Conservation (phyloP, 441 rosid species). For the Viola pubescens region DNA sequence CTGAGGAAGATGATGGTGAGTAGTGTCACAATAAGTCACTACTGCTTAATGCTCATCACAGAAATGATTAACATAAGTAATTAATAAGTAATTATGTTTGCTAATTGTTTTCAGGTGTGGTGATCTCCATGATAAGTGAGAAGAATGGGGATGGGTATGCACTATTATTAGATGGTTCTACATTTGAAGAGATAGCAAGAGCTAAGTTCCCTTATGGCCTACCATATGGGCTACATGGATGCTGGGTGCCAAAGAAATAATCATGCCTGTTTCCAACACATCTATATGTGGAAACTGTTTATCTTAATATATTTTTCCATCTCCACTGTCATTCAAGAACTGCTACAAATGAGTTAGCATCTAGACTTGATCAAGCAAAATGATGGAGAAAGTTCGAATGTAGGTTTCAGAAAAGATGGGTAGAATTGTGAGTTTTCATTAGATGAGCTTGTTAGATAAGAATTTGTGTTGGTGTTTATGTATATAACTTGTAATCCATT, state of each 20-base stretch:
- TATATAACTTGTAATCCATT: too few relatives aligned
- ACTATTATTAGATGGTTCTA: slow-evolving; percentile 62
- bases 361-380: too few relatives aligned
- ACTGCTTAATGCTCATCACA: not conserved
- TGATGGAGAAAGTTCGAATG: too few relatives aligned
- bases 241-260: slow-evolving; percentile 68
- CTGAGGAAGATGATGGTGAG: slow-evolving; percentile 89
- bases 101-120: slow-evolving; percentile 46
- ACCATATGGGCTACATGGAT: slow-evolving; percentile 96
- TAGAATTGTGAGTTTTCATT: too few relatives aligned
- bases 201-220: slow-evolving; percentile 88
- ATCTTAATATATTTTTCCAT: too few relatives aligned
- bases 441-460: too few relatives aligned
- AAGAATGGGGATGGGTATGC: slow-evolving; percentile 82
- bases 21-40: not conserved
- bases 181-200: slow-evolving; percentile 83
- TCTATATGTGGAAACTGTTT: too few relatives aligned
- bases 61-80: not conserved
- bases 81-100: too few relatives aligned
- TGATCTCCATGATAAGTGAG: slow-evolving; percentile 73
- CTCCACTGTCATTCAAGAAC: too few relatives aligned
- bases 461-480: too few relatives aligned
- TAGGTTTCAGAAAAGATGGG: too few relatives aligned
- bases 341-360: too few relatives aligned
- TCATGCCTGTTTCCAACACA: not conserved